A percentile compares a stretch with the other conserved stretches of the same genome.
phyloP scores from a whole-genome alignment of 2,329 filamentous ascomycete species.

The Hirsutella minnesotensis region DNA sequence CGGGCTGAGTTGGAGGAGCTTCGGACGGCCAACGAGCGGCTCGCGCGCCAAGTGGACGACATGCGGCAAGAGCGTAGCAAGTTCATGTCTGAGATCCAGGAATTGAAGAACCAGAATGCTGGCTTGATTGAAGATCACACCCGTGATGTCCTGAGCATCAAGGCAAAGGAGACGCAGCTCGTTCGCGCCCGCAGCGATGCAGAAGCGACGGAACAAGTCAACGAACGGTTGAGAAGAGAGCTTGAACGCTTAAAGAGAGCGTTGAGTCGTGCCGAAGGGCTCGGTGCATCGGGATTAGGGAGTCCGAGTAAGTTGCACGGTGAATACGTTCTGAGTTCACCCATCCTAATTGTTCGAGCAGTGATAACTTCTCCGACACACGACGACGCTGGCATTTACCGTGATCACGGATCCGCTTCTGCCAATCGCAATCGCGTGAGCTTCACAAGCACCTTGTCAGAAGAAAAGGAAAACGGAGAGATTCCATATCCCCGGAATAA shows the following conservation, averaged over 20 bases:
- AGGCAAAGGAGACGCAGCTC: constrained; percentile 95
- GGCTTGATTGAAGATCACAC: constrained; percentile 96
- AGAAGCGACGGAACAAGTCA: constrained; percentile 76
- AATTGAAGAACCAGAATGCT: constrained; percentile 93
- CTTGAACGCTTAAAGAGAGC: constrained; percentile 90
- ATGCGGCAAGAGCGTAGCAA: constrained; percentile 71
- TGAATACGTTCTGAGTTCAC: too few species aligned
- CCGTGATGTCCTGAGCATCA: constrained; percentile 87
- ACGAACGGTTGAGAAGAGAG: constrained; percentile 74
- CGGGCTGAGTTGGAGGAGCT: constrained; percentile 87
- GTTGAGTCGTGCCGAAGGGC: constrained; percentile 48
- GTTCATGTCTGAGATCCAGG: constrained; percentile 76
- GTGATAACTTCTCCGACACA: constrained; percentile 38
- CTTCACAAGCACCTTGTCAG: constrained; percentile 53
- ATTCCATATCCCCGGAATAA: constrained; percentile 35
- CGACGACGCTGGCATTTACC: constrained; percentile 50
- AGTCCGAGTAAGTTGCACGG: constrained; percentile 21
- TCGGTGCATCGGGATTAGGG: constrained; percentile 25
- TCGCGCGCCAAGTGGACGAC: constrained; percentile 66
- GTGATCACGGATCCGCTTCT: constrained; percentile 32
- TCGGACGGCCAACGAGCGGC: constrained; percentile 67
- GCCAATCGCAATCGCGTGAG: constrained; percentile 42
- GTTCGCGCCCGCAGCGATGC: constrained; percentile 84
- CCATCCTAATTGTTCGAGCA: constrained; percentile 5
- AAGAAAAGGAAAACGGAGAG: constrained; percentile 67